These are phyloP conservation scores for Suillus plorans DNA, from an alignment of 768 basidiomycete genomes.

Conservation along the genomic window DNA sequence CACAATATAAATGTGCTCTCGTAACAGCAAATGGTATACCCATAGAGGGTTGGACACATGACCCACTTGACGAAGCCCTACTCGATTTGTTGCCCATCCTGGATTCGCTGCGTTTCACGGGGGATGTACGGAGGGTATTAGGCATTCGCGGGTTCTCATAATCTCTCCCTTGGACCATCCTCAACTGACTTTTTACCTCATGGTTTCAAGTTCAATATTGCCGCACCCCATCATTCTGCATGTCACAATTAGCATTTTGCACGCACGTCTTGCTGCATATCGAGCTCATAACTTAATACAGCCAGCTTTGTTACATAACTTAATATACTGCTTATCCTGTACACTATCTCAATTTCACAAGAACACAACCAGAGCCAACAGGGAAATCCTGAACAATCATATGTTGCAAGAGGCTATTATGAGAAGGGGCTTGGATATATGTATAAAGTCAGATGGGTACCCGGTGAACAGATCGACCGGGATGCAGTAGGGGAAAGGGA, in stretches of 20 bases:
- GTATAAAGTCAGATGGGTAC: conserved; percentile 30
- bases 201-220: conserved; percentile 4
- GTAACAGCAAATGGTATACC: conserved; percentile 92
- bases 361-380: conserved; percentile 19
- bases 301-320: conserved; percentile 31
- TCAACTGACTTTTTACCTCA: conserved; percentile 22
- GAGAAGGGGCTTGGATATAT: conserved; percentile 31
- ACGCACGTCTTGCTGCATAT: conserved; percentile 24
- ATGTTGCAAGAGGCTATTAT: conserved; percentile 26
- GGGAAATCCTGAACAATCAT: conserved; percentile 14
- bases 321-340: conserved; percentile 39
- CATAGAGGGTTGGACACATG: conserved; percentile 98
- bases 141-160: conserved; percentile 62
- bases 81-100: conserved; percentile 94
- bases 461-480: conserved; percentile 12
- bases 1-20: conserved; percentile 3
- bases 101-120: conserved; percentile 93
- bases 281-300: conserved; percentile 29
- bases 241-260: conserved; percentile 23
- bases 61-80: conserved; percentile 94
- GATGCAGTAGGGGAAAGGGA: conserved; percentile 12
- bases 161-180: conserved; percentile 9
- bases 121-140: conserved; percentile 89
- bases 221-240: conserved; percentile 5
- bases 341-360: conserved; percentile 29